A percentile compares a stretch with the other conserved stretches of the same genome.
phyloP scores from a whole-genome alignment of 2,329 filamentous ascomycete genomes.

The Aspergillus transmontanensis region DNA sequence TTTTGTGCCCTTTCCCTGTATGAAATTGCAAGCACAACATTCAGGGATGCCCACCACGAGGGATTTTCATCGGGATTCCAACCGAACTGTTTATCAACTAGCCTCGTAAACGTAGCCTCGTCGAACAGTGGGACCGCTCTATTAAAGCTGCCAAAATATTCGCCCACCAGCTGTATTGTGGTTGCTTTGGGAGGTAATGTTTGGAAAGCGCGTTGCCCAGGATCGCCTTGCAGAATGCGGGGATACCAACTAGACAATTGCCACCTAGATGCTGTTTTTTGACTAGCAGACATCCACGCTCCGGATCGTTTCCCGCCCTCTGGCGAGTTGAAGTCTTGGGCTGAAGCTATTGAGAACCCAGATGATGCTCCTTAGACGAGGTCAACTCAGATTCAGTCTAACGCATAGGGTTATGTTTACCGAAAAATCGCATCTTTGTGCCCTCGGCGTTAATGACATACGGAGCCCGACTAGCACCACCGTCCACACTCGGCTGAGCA shows the following conservation, averaged over 20 bases:
- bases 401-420: constrained; percentile 5
- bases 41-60: constrained; percentile 23
- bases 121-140: constrained; percentile 17
- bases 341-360: constrained; percentile 10
- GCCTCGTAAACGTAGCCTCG: constrained; percentile 9
- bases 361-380: constrained; percentile 19
- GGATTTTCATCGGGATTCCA: constrained; percentile 24
- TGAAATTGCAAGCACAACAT: constrained; percentile 23
- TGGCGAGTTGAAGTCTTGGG: not conserved
- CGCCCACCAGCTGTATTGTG: constrained; percentile 12
- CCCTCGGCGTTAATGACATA: constrained; percentile 17
- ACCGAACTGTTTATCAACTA: constrained; percentile 20
- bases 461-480: constrained; percentile 10
- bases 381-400: not conserved
- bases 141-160: constrained; percentile 19
- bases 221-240: constrained; percentile 16
- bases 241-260: constrained; percentile 20
- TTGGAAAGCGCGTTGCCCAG: constrained; percentile 15
- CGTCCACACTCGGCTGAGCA: not conserved
- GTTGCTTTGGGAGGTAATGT: constrained; percentile 12
- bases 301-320: constrained; percentile 7
- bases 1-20: constrained; percentile 19
- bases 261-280: constrained; percentile 12
- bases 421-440: constrained; percentile 24
- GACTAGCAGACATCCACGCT: constrained; percentile 4